These are phyloP conservation scores for Cercospora sp. DNA, from an alignment of 2,329 filamentous ascomycete species.

Conservation along the genomic window DNA sequence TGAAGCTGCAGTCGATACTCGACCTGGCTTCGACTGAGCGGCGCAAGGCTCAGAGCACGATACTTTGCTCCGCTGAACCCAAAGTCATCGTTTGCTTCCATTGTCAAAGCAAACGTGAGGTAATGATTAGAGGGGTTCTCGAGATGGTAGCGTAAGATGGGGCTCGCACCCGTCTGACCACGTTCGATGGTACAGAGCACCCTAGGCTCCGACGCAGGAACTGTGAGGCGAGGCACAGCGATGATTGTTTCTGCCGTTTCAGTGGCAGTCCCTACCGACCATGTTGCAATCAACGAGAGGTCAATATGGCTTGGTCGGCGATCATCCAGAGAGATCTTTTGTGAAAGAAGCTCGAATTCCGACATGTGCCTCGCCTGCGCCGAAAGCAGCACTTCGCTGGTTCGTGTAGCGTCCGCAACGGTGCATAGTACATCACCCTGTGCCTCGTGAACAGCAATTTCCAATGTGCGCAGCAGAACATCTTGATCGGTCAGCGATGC, in stretches of 20 bases:
- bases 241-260: conserved; percentile 61
- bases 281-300: conserved; percentile 71
- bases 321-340: conserved; percentile 79
- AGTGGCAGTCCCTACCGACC: conserved; percentile 60
- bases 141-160: conserved; percentile 65
- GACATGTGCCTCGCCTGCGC: conserved; percentile 19
- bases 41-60: conserved; percentile 75
- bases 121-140: conserved; percentile 96
- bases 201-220: conserved; percentile 82
- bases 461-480: conserved; percentile 63
- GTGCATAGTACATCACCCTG: conserved; percentile 63
- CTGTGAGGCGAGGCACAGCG: conserved; percentile 74
- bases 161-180: conserved; percentile 19
- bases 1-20: conserved; percentile 73
- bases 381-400: conserved; percentile 20
- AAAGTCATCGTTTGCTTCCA: conserved; percentile 92
- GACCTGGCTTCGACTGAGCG: conserved; percentile 72
- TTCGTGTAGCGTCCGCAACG: conserved; percentile 25
- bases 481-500: conserved; percentile 73
- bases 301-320: conserved; percentile 73
- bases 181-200: conserved; percentile 61
- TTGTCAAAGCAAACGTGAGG: conserved; percentile 84
- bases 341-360: conserved; percentile 59
- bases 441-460: conserved; percentile 61
- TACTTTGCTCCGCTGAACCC: conserved; percentile 89